These are phyloP conservation scores for Spirogloea muscicola DNA, from an alignment of 139 green algal species.

Conservation along the genomic window DNA sequence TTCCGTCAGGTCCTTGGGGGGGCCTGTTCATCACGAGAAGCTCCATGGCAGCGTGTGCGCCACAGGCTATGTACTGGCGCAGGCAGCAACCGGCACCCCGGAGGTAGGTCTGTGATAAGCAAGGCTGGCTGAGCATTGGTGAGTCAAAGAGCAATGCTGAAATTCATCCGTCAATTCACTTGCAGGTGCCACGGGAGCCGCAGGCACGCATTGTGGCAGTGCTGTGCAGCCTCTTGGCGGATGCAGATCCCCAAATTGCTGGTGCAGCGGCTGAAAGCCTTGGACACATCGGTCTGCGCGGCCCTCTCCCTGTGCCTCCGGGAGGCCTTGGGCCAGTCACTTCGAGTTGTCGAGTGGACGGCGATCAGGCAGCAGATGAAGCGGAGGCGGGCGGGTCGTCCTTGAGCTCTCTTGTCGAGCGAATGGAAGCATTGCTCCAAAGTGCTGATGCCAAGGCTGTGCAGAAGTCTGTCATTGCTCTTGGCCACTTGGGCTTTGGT, in stretches of 20 bases:
- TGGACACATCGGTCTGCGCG: slow-evolving; percentile 45
- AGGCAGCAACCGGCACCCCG: too few species aligned
- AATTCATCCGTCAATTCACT: too few species aligned
- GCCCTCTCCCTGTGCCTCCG: slow-evolving; percentile 19
- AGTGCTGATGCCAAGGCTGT: slow-evolving; percentile 47
- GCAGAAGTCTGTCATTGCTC: slow-evolving; percentile 1
- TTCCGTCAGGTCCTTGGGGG: too few species aligned
- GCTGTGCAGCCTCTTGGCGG: background rate
- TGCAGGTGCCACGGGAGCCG: slow-evolving; percentile 3
- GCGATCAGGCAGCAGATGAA: slow-evolving; percentile 16
- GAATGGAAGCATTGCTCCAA: slow-evolving; percentile 8
- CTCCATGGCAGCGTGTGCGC: too few species aligned
- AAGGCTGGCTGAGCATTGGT: too few species aligned
- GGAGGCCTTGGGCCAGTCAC: background rate
- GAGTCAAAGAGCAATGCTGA: too few species aligned
- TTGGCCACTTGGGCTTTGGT: slow-evolving; percentile 19
- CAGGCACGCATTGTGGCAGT: background rate
- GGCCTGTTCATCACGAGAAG: too few species aligned
- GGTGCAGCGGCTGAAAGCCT: slow-evolving; percentile 42
- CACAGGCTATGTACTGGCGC: too few species aligned
- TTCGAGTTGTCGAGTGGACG: background rate
- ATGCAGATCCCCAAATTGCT: background rate
- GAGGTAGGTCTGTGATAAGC: too few species aligned
- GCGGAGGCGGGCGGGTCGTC: slow-evolving; percentile 12
- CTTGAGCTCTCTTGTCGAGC: slow-evolving; percentile 8